Base-by-base conservation (phyloP, 225 moss, liverwort and hornwort species). In the Neckera pumila region DNA sequence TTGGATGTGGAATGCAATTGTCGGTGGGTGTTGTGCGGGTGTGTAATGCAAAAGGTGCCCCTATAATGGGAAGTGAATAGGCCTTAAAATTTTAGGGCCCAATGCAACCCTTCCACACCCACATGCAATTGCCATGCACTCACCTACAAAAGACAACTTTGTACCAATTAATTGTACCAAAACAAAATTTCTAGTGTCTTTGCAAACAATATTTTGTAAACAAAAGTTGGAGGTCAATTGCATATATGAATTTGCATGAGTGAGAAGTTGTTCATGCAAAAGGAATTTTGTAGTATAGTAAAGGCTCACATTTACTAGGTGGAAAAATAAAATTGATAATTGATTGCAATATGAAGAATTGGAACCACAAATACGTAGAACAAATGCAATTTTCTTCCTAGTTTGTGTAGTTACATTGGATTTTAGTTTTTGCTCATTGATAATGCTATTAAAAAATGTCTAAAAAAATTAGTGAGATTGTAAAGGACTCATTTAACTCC, bases 21-120 rank as follows among this genome's bases (percentile, higher is more conserved):
- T 20, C 0, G 5, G 7, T 74, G 12, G 17, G 0, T 31, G 4
- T 12, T 19, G 7, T 22, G 0, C 1, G 0, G 0, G 8, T 49
- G 21, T 33, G 1, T 3, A 33, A 6, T 33, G 51, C 20, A 33
- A 12, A 75, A 20, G 8, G 20, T 75, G 7, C 2, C 0, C 4
- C 7, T 47, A 30, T 74, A 6, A 30, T 6, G 7, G 0, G 0
- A 0, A 47, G 0, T 30, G 9, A 72, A 6, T 28, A 43, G 28
- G 28, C 45, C 3, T 28, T 72, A 0, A 0, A 43, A 43, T 28
- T 43, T 17, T 72, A 17, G 2, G 28, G 5, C 1, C 28, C 6
- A 43, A 17, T 0, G 1, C 27, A 43, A 43, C 0, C 1, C 9
- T 3, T 71, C 0, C 5, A 42, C 15, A 26, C 14, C 1, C 9